Conservation (phyloP, 1,284 basidiomycete genomes). For the Hemileia vastatrix region DNA sequence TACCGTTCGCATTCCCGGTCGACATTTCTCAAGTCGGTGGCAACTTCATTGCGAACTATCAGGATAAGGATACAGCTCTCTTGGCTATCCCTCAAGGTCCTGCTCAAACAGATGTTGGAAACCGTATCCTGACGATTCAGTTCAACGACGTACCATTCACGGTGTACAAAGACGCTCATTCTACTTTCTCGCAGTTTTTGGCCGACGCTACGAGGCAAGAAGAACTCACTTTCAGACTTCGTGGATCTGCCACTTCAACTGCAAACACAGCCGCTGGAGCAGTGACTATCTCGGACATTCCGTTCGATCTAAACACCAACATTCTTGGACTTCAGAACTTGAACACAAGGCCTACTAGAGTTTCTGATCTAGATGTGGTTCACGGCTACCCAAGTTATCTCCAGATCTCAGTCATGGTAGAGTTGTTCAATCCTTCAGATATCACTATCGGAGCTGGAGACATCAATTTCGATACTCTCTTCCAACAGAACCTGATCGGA, state of each 20-base stretch:
- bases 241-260: constrained; percentile 54
- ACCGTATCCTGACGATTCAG: constrained; percentile 56
- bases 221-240: constrained; percentile 53
- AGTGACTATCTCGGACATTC: constrained; percentile 53
- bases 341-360: constrained; percentile 53
- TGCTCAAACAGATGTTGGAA: constrained; percentile 56
- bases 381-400: constrained; percentile 60
- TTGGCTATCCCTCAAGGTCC: constrained; percentile 57
- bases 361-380: constrained; percentile 59
- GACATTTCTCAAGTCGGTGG: constrained; percentile 58
- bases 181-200: constrained; percentile 57
- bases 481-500: constrained; percentile 55
- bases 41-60: constrained; percentile 54
- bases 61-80: constrained; percentile 55
- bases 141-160: constrained; percentile 59
- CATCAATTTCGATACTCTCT: constrained; percentile 56
- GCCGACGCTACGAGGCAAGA: constrained; percentile 55
- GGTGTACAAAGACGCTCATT: constrained; percentile 52
- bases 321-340: constrained; percentile 62
- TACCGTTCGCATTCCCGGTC: constrained; percentile 63
- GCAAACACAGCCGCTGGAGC: constrained; percentile 64
- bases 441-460: constrained; percentile 55
- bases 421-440: not conserved
- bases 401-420: constrained; percentile 56
- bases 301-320: constrained; percentile 56